phyloP scores from a whole-genome alignment of 192 early-diverging fungal species.

The Haplosporangium gracile region DNA sequence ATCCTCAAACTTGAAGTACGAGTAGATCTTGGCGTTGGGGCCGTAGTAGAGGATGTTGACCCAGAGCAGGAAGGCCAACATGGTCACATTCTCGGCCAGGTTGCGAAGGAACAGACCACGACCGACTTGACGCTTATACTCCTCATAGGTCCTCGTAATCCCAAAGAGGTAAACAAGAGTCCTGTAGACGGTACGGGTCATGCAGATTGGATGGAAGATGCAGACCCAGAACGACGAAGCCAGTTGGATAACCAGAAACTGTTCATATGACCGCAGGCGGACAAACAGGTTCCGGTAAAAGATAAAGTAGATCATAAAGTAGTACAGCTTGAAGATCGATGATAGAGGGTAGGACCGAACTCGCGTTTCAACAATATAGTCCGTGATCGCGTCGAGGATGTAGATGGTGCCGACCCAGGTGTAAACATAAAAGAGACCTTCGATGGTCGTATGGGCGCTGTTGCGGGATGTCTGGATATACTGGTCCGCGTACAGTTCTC shows the following conservation, averaged over 20 bases:
- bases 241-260: conserved; percentile 75
- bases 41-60: conserved; percentile 78
- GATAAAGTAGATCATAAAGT: conserved; percentile 86
- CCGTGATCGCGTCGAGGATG: conserved; percentile 73
- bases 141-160: conserved; percentile 72
- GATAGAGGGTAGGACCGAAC: conserved; percentile 77
- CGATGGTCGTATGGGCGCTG: conserved; percentile 66
- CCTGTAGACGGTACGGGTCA: conserved; percentile 70
- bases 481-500: conserved; percentile 76
- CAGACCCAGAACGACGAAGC: conserved; percentile 82
- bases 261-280: conserved; percentile 74
- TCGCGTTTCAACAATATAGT: conserved; percentile 73
- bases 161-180: conserved; percentile 66
- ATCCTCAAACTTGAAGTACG: conserved; percentile 78
- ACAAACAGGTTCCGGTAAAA: conserved; percentile 86
- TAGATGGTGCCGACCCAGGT: conserved; percentile 80
- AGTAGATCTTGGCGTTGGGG: conserved; percentile 75
- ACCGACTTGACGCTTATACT: conserved; percentile 77
- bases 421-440: conserved; percentile 80
- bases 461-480: conserved; percentile 61
- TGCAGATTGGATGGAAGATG: conserved; percentile 79
- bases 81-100: conserved; percentile 82
- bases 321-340: conserved; percentile 80
- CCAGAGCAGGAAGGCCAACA: conserved; percentile 82
- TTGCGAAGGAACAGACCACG: conserved; percentile 80